Percentiles rank a stretch among this genome's conserved stretches.
phyloP scores from a whole-genome alignment of 805 yeast species.

The Blastobotrys parvus region DNA sequence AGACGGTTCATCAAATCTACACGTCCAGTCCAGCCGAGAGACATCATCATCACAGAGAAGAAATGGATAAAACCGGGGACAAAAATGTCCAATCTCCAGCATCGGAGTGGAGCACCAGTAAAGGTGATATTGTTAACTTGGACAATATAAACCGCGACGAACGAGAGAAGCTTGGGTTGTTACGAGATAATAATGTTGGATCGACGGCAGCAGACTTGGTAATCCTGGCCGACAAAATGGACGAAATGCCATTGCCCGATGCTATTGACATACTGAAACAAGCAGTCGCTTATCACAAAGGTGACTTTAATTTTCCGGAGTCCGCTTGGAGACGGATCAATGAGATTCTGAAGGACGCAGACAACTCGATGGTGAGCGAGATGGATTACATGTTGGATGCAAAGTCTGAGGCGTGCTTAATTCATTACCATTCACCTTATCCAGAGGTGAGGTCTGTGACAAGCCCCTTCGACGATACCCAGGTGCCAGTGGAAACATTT shows the following conservation, averaged over 20 bases:
- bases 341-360: slow-evolving; percentile 11
- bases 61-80: too few relatives aligned
- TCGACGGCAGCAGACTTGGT: slow-evolving; percentile 14
- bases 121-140: too few relatives aligned
- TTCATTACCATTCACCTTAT: slow-evolving; percentile 39
- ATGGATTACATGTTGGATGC: slow-evolving; percentile 22
- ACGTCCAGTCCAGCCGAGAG: too few relatives aligned
- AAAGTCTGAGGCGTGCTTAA: slow-evolving; percentile 35
- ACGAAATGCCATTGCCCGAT: slow-evolving; percentile 29
- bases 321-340: slow-evolving; percentile 30
- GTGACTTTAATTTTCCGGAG: slow-evolving; percentile 42
- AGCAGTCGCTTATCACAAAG: slow-evolving; percentile 35
- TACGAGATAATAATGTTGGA: too few relatives aligned
- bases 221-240: slow-evolving; percentile 13
- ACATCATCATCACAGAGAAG: too few relatives aligned
- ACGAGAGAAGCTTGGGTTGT: too few relatives aligned
- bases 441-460: slow-evolving; percentile 52
- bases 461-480: slow-evolving; percentile 42
- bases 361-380: slow-evolving; percentile 4
- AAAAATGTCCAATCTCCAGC: too few relatives aligned
- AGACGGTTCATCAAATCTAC: too few relatives aligned
- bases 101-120: too few relatives aligned
- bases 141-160: too few relatives aligned
- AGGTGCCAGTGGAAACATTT: slow-evolving; percentile 39
- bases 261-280: slow-evolving; percentile 34